Evolutionary conservation across 2,329 filamentous ascomycete species (phyloP), one percentile per base, ranked within the genome.

Genomic region (Penicillium sclerotigenum): DNA sequence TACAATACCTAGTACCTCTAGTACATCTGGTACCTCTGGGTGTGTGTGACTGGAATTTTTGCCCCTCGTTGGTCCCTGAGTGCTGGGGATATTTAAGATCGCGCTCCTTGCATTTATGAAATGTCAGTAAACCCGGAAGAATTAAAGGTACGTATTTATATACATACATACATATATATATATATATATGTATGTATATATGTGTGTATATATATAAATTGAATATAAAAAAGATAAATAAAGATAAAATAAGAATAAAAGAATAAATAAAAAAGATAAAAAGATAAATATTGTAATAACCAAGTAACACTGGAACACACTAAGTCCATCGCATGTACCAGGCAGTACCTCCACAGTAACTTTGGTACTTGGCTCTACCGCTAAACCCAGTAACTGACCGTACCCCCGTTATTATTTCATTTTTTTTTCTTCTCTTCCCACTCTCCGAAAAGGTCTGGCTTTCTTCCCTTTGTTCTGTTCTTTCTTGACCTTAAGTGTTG

Each of bases 311-410:
- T 36, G 31, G 16, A 34, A 26, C 14, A 47, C 0, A 2, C 13
- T 4, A 33, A 24, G 22, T 37, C 29, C 52, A 36, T 55, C 36
- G 16, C 22, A 56, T 53, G 60, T 63, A 63, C 48, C 46, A 55
- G 37, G 7, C 51, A 52, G 49, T 57, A 61, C 55, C 53, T 60
- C 52, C 57, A 56, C 52, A 60, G 58, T 61, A 63, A 63, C 60
- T 59, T 60, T 57, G 52, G 60, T 59, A 60, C 60, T 61, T 63
- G 60, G 62, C 57, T 64, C 60, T 58, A 59, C 62, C 62, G 61
- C 61, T 58, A 49, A 60, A 49, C 40, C 40, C 40, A 42, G 42
- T 31, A 45, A 45, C 51, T 41, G 42, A 50, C 46, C 40, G 38
- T 59, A 47, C 58, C 54, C 49, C 58, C 47, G 26, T 53, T 55